Evolutionary conservation across 352 stramenopile genomes (phyloP), one percentile per base, ranked within the genome.

Genomic region (Lagenidium sp.): DNA sequence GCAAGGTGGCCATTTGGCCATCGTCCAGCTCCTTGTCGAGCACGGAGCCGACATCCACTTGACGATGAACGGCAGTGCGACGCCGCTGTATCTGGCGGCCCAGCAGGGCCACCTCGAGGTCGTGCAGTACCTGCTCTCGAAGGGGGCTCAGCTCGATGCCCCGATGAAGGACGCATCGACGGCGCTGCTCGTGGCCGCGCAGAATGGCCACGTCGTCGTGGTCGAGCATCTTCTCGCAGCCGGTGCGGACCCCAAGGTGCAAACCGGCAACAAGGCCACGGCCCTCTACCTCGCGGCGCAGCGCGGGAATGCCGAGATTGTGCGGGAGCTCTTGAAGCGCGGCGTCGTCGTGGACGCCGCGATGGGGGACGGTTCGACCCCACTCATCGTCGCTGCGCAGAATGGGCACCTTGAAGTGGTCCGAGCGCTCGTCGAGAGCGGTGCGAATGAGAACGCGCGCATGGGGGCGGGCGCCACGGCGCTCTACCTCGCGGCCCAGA

Each of bases 41-140:
- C 37, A 54, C 29, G 54, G 48, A n/a, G 54, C 54, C 13, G 36
- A 50, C 32, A 45, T 63, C 13, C 24, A 36, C 10, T 18, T 43
- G n/a, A 31, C 25, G 7, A 63, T 65, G 44, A 56, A 56, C 28
- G 54, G 55, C 36, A 57, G 50, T 20, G 61, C 61, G 43, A 71
- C 61, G 26, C 53, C 57, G n/a, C 48, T 71, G 13, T 63, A 92
- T 48, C 22, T 63, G 10, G 54, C 47, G 4, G 47, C 47, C 24
- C 54, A 63, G 35, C 54, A 57, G 13, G 54, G 54, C 38, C 47
- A 63, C 29, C 2, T 57, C n/a, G 39, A 29, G 12, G 29, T 63
- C 15, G 21, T 57, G 24, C 37, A 51, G 54, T 54, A 38, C 44
- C 50, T 63, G 10, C 47, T 63, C 1, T 4, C 24, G 21, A 36